Evolutionary conservation across 345 rosid species (phyloP).

Genomic region (Citrus cavaleriei): DNA sequence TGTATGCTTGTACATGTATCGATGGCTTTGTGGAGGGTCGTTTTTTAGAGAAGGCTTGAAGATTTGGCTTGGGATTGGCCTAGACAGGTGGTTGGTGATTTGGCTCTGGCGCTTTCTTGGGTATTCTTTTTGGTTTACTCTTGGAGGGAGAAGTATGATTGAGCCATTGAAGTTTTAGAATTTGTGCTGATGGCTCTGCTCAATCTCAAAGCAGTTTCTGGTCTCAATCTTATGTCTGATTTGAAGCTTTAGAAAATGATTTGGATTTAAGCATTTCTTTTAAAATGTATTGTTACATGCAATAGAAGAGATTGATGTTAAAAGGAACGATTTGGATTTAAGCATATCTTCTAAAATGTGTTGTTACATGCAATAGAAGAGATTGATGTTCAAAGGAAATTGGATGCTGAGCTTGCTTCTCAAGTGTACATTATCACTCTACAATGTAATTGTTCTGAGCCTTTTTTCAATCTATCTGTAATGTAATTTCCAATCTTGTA

Average conservation of each 20-base stretch:
- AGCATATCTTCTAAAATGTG: background rate
- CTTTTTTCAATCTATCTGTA: background rate
- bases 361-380: background rate
- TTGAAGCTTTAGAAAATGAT: background rate
- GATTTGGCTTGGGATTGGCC: conserved; percentile 48
- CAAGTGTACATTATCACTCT: background rate
- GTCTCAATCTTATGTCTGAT: background rate
- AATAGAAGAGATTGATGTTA: background rate
- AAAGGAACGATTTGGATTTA: background rate
- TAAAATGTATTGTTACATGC: background rate
- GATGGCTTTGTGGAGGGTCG: conserved; percentile 43
- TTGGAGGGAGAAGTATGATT: conserved; percentile 44
- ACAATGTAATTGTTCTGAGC: background rate
- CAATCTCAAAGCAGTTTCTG: background rate
- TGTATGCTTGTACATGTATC: conserved; percentile 33
- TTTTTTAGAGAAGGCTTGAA: conserved; percentile 37
- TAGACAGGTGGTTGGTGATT: conserved; percentile 37
- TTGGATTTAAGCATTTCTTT: background rate
- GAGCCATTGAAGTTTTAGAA: background rate
- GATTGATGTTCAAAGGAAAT: background rate
- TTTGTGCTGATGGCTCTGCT: background rate
- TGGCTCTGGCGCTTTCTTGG: conserved; percentile 40
- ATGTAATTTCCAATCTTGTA: background rate
- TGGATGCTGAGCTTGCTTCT: background rate
- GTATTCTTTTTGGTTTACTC: conserved; percentile 29